Conservation (phyloP, 495 filamentous ascomycete species). For the Staphylotrichum longicolle region DNA sequence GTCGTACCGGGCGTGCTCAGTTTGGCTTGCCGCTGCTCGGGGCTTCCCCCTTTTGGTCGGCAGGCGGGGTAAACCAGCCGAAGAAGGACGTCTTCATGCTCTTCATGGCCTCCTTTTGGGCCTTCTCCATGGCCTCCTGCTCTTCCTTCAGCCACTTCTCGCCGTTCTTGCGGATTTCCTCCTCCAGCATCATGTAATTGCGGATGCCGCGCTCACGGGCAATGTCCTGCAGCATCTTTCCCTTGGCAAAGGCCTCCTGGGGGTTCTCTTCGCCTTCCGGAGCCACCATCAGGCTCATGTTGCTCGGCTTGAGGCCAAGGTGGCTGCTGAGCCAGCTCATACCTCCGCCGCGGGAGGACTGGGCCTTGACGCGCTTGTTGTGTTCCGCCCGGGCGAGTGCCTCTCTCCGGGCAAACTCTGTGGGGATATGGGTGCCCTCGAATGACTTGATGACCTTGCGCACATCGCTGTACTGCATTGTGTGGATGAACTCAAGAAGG, state of each 20-base stretch:
- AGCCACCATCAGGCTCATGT: conserved; percentile 49
- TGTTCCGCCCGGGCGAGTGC: conserved; percentile 76
- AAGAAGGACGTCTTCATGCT: conserved; percentile 59
- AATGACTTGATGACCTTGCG: conserved; percentile 84
- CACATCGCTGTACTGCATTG: conserved; percentile 86
- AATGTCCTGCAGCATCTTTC: conserved; percentile 93
- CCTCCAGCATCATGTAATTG: conserved; percentile 84
- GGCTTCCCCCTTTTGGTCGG: conserved; percentile 15
- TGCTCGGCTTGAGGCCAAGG: conserved; percentile 70
- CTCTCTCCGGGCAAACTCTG: conserved; percentile 87
- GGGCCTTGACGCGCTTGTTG: conserved; percentile 67
- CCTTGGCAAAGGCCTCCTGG: conserved; percentile 72
- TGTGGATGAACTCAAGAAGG: conserved; percentile 92
- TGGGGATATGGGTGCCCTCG: conserved; percentile 77
- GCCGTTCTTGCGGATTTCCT: conserved; percentile 85
- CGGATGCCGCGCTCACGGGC: conserved; percentile 86
- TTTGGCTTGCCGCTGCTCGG: conserved; percentile 18
- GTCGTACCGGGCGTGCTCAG: neutral
- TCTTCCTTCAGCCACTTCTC: conserved; percentile 94
- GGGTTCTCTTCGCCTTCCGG: conserved; percentile 67
- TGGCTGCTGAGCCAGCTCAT: conserved; percentile 62
- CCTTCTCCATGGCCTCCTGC: conserved; percentile 77
- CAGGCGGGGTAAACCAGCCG: conserved; percentile 42
- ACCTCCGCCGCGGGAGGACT: conserved; percentile 52
- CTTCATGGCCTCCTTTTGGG: conserved; percentile 85